Base-by-base conservation (phyloP, 2,329 filamentous ascomycete species). In the Epichloe baconii region DNA sequence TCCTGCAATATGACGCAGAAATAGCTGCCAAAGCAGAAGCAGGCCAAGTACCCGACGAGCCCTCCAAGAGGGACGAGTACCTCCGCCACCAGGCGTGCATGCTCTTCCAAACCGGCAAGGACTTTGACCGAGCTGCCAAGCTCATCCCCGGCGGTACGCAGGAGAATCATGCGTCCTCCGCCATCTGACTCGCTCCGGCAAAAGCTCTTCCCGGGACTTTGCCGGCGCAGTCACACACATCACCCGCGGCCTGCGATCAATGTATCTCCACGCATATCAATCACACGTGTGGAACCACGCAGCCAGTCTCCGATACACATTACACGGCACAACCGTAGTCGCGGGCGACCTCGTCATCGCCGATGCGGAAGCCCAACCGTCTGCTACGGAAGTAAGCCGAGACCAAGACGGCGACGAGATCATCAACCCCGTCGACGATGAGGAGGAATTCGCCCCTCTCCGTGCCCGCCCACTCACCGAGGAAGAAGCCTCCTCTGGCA, bases 261-360 rank as follows among this genome's bases (percentile, higher is more conserved):
- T 98, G 86, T 98, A 97, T 64, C 83, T 95, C 15, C 93, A 98
- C 66, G 91, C 93, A 5, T 97, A 96, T 68, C 93, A 98, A 66
- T 95, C 87, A 5, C 79, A 89, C 38, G 83, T 98, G 8, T 98
- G 91, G 91, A 98, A 98, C 69, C 79, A 82, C 57, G 86, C 82
- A 12, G 87, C 82, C 2, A 88, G 86, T 57, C 81, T 85, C 59
- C 85, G 93, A 45, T 95, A 88, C 85, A 78, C 82, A 42, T 71
- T 79, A 3, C 85, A 85, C 63, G 89, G 90, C 48, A 68, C 48
- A 53, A 76, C 75, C 50, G 87, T 96, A 15, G 77, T 95, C 14
- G 79, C 85, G 58, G 93, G 93, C 35, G 93, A 98, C 65, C 77
- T 98, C 11, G 81, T 96, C 43, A 74, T 95, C 21, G 64, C 70